Evolutionary conservation across 257 asterid genomes (phyloP), one percentile per base, ranked within the genome.

Genomic region (Ophiorrhiza pumila): DNA sequence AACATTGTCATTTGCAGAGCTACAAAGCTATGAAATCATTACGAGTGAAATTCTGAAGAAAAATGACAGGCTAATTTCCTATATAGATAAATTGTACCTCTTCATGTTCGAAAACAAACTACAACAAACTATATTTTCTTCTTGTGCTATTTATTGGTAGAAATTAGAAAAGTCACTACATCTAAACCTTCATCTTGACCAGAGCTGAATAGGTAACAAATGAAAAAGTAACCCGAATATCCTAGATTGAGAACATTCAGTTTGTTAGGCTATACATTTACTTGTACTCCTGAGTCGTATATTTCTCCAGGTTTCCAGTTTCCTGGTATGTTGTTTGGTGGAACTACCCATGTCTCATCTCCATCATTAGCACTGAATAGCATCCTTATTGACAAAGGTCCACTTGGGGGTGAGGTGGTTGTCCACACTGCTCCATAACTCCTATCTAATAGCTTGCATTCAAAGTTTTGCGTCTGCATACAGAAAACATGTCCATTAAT

Each of bases 281-380:
- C 88, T 88, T 90, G 98, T 62, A 88, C 85, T 80, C 98, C 98
- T 0, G 96, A 83, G 80, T 92, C 96, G 18, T 87, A 86, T 71
- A 72, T 79, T 37, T 88, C 91, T 75, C 98, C 96, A 65, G 86
- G 78, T 76, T 87, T 85, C 96, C 96, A 92, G 87, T 84, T 90
- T 55, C 65, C 76, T 7, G 98, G 96, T 59, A 92, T 81, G 77
- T 82, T 81, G 32, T 82, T 88, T 20, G 73, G 74, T 43, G 96
- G 92, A 80, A 86, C 88, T 14, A 88, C 73, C 97, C 97, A 91
- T 65, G 60, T 75, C 81, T 87, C 95, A 6, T 86, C 92, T 65
- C 86, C 96, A 42, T 83, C 83, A 49, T 86, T 87, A 29, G 78
- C 91, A 41, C 88, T 86, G n/a, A 89, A 76, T 52, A 89, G 76